A percentile compares a stretch with the other conserved stretches of the same genome.
Conservation (phyloP, 225 moss, liverwort and hornwort species). For the Bryum argenteum region DNA sequence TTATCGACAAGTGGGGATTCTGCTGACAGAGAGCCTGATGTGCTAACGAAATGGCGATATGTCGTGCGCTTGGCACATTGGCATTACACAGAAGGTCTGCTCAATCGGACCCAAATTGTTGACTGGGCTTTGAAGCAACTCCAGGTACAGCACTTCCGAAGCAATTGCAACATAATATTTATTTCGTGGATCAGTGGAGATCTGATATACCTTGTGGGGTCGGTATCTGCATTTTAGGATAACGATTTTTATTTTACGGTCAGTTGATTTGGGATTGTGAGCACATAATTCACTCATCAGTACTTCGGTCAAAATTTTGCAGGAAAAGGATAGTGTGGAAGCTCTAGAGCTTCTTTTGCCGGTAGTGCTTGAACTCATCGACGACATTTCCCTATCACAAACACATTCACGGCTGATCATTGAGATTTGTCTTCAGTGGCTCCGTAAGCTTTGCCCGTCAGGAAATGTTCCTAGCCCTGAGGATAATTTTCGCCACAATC, state of each 20-base stretch:
- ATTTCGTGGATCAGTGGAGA: not conserved
- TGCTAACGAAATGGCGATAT: slow-evolving; percentile 81
- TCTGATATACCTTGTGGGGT: not conserved
- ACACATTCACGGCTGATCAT: slow-evolving; percentile 77
- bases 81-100: slow-evolving; percentile 94
- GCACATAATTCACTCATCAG: slow-evolving; percentile 26
- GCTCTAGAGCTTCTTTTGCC: slow-evolving; percentile 84
- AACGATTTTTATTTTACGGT: slow-evolving; percentile 2
- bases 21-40: slow-evolving; percentile 56
- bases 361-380: slow-evolving; percentile 74
- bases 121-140: slow-evolving; percentile 97
- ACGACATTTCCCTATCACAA: slow-evolving; percentile 84
- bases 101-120: slow-evolving; percentile 83
- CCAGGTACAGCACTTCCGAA: slow-evolving; percentile 49
- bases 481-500: slow-evolving; percentile 54
- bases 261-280: slow-evolving; percentile 9
- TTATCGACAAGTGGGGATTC: slow-evolving; percentile 39
- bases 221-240: slow-evolving; percentile 7
- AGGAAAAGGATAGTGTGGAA: slow-evolving; percentile 87
- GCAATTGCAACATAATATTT: slow-evolving; percentile 8
- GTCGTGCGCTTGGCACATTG: slow-evolving; percentile 85
- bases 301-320: slow-evolving; percentile 35
- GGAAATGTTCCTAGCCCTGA: slow-evolving; percentile 49
- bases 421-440: slow-evolving; percentile 78
- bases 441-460: slow-evolving; percentile 73